Base-by-base conservation (phyloP, 2,329 filamentous ascomycete species). In the Ceratocystis papillata region DNA sequence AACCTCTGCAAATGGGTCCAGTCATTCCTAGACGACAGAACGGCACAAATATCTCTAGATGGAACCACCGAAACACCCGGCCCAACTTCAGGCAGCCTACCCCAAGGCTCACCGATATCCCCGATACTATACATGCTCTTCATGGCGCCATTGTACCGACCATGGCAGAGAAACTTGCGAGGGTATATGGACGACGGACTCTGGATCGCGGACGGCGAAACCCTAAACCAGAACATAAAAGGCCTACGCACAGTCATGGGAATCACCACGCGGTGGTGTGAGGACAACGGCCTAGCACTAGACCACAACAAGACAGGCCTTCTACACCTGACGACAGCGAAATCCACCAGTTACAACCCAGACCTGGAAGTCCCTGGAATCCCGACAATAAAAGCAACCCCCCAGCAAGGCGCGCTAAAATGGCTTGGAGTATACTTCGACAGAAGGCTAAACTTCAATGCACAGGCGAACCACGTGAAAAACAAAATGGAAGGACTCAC, bases 1-100 rank as follows among this genome's bases (percentile, higher is more conserved):
- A 28, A 67, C 55, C 63, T 70, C 1, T 62, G 57, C 10, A n/a
- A 60, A 53, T 71, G 45, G 66, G 66, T 63, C 15, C 44, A 59
- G 5, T 70, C 66, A 6, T 71, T 70, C 22, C 69, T 71, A 44
- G 59, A 33, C 67, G 66, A 20, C 37, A 69, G 62, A 61, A 69
- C 33, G 57, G 61, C 5, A 62, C 60, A n/a, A 70, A 55, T 5
- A 44, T 48, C 8, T 62, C 50, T 45, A 44, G 46, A 41, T 33
- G 65, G 15, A 62, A 12, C 2, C 25, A 12, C 44, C 25, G 44
- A 63, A 17, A 12, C 3, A 5, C 41, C 62, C 2, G 62, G 62
- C 5, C n/a, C 62, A 7, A 63, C 41, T 6, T 33, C 30, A 7
- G 48, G 44, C 25, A 25, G 25, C 25, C 25, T 25, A 25, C 25